phyloP scores from a whole-genome alignment of 2,329 filamentous ascomycete genomes.

The Microcyclospora tardicrescens region DNA sequence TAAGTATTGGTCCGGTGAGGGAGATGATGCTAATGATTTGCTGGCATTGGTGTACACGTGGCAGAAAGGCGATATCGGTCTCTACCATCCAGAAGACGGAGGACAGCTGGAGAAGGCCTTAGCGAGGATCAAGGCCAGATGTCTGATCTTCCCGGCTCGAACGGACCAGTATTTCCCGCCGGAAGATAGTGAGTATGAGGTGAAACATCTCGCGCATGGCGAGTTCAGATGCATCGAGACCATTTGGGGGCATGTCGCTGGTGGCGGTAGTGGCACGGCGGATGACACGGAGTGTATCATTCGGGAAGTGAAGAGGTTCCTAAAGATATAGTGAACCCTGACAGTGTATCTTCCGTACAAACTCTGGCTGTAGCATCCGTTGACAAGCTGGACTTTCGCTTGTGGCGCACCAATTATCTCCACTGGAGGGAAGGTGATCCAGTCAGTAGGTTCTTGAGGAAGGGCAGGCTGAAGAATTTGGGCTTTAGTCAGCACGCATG shows the following conservation, averaged over 20 bases:
- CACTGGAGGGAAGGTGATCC: no score
- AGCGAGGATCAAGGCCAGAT: conserved; percentile 23
- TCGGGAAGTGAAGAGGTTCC: conserved; percentile 12
- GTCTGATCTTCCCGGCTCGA: conserved; percentile 27
- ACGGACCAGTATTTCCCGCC: conserved; percentile 31
- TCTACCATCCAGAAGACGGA: conserved; percentile 19
- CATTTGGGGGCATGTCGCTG: conserved; percentile 26
- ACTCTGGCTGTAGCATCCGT: no score
- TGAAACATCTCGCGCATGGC: conserved; percentile 21
- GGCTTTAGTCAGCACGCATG: no score
- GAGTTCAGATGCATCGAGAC: conserved; percentile 23
- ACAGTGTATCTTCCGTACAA: background rate
- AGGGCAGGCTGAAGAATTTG: no score
- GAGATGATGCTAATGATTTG: conserved; percentile 26
- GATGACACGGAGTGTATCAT: conserved; percentile 23
- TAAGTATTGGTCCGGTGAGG: conserved; percentile 18
- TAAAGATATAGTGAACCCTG: conserved; percentile 5
- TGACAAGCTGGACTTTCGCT: no score
- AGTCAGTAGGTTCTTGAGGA: no score
- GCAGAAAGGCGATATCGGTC: conserved; percentile 28
- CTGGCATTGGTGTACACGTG: conserved; percentile 28
- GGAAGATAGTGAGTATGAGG: conserved; percentile 27
- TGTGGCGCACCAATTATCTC: no score
- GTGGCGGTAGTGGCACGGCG: conserved; percentile 23
- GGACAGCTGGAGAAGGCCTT: conserved; percentile 24